phyloP scores from a whole-genome alignment of 805 yeast species.

The Saccharomycopsis oosterbeekiorum region DNA sequence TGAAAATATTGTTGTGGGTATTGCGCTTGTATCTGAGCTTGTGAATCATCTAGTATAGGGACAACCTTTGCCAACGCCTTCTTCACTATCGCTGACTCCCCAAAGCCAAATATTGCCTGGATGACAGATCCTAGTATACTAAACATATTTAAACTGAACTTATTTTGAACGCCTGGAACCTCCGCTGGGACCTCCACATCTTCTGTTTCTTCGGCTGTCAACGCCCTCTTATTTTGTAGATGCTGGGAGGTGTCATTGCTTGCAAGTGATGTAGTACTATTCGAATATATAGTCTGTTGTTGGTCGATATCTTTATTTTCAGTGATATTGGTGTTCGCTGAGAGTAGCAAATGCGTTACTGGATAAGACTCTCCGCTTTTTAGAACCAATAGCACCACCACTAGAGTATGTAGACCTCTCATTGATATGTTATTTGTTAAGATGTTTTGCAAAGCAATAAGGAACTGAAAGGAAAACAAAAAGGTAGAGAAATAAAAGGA shows the following conservation, averaged over 20 bases:
- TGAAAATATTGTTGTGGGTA: background rate
- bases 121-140: background rate
- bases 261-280: background rate
- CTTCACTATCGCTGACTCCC: background rate
- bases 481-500: too few species aligned
- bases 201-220: background rate
- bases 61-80: background rate
- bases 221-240: background rate
- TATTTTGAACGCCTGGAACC: background rate
- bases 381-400: background rate
- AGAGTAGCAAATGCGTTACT: background rate
- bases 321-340: background rate
- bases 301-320: background rate
- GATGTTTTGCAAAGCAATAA: too few species aligned
- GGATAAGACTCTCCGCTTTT: background rate
- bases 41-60: background rate
- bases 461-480: too few species aligned
- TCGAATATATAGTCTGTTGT: background rate
- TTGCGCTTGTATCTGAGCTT: background rate
- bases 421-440: too few species aligned
- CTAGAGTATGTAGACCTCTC: too few species aligned
- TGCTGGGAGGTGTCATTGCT: too few species aligned
- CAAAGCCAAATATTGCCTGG: background rate
- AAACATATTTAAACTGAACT: background rate
- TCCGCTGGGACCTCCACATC: background rate